These are phyloP conservation scores for Podospora pseudopauciseta DNA, from an alignment of 495 filamentous ascomycete species.

Conservation along the genomic window DNA sequence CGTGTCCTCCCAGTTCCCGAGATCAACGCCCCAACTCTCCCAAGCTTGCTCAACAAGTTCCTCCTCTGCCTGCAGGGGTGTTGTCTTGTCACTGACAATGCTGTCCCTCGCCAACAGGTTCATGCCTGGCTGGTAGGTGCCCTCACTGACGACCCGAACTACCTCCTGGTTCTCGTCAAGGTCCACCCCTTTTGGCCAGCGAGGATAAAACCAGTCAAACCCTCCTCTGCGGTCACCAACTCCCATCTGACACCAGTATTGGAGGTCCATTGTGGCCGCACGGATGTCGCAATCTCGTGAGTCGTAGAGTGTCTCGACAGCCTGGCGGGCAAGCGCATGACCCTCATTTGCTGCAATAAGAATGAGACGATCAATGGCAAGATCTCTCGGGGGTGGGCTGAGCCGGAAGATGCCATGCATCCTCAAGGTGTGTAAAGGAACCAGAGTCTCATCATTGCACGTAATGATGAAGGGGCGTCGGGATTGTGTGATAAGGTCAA, in stretches of 20 bases:
- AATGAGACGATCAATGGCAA: slow-evolving; percentile 75
- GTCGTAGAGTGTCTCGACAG: slow-evolving; percentile 65
- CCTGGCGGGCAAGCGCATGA: slow-evolving; percentile 67
- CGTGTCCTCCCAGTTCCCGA: slow-evolving; percentile 41
- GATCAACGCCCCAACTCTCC: slow-evolving; percentile 56
- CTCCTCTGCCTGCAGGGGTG: slow-evolving; percentile 39
- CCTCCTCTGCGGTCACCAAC: slow-evolving; percentile 86
- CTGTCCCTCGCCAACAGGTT: slow-evolving; percentile 66
- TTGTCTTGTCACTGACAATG: slow-evolving; percentile 19
- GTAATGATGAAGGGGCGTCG: slow-evolving; percentile 92
- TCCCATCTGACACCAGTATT: slow-evolving; percentile 96
- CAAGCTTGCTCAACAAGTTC: slow-evolving; percentile 53
- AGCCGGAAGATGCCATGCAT: slow-evolving; percentile 89
- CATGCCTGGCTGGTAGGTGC: slow-evolving; percentile 74
- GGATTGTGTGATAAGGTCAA: slow-evolving; percentile 73
- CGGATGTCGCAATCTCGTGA: slow-evolving; percentile 69
- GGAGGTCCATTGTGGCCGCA: slow-evolving; percentile 76
- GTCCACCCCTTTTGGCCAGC: slow-evolving; percentile 67
- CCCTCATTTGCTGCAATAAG: slow-evolving; percentile 87
- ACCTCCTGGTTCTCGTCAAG: slow-evolving; percentile 60
- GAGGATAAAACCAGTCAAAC: slow-evolving; percentile 81
- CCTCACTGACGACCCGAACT: slow-evolving; percentile 77
- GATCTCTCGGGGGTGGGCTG: slow-evolving; percentile 58
- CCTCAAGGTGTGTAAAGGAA: slow-evolving; percentile 66
- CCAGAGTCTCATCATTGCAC: slow-evolving; percentile 78